Conservation (phyloP, 2,329 filamentous ascomycete genomes). For the Neopestalotiopsis sp. region DNA sequence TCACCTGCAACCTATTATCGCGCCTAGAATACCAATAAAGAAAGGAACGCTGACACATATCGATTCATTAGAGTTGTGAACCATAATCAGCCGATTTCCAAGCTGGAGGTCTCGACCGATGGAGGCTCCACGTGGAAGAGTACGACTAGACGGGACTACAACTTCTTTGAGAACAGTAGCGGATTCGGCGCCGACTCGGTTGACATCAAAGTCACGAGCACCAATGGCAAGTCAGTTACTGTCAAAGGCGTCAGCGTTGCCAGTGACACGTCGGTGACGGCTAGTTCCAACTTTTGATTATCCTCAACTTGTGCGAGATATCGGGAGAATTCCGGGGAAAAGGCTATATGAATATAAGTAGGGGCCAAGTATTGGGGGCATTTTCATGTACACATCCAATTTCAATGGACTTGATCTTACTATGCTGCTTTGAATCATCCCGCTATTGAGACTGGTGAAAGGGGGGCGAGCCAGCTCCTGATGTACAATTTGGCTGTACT, state of each 20-base stretch:
- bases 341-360: no score
- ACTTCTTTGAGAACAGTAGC: constrained; percentile 65
- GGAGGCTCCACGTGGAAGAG: constrained; percentile 61
- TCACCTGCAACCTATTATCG: no score
- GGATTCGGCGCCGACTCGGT: constrained; percentile 62
- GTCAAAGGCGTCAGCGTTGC: constrained; percentile 55
- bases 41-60: no score
- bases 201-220: constrained; percentile 60
- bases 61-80: constrained; percentile 54
- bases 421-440: not conserved
- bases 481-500: no score
- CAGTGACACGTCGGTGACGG: constrained; percentile 26
- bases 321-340: no score
- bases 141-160: constrained; percentile 59
- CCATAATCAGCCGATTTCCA: constrained; percentile 58
- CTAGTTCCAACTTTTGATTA: constrained; percentile 27
- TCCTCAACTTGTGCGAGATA: no score
- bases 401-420: not conserved
- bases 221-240: constrained; percentile 53
- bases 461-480: no score
- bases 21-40: no score
- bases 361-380: no score
- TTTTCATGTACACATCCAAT: no score
- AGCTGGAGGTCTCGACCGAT: constrained; percentile 66
- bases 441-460: not conserved